Percentiles rank a stretch among this genome's conserved stretches.
Conservation (phyloP, 2,329 filamentous ascomycete genomes). For the Lachnellula willkommii region DNA sequence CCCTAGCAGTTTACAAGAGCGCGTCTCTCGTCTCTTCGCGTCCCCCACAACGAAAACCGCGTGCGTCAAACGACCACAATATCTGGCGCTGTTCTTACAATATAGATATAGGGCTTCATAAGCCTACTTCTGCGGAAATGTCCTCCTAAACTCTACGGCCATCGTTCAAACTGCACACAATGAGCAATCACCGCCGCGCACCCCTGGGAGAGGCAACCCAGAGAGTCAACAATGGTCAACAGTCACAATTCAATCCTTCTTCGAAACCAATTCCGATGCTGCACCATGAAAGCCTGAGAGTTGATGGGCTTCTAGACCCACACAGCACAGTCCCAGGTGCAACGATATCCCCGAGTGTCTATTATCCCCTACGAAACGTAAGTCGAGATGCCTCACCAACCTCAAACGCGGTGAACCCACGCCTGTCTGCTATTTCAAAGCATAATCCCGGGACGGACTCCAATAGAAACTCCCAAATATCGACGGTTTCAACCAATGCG, state of each 20-base stretch:
- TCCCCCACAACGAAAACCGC: neutral
- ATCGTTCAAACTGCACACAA: constrained; percentile 6
- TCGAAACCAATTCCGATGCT: constrained; percentile 18
- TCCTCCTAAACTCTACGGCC: neutral
- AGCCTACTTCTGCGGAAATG: neutral
- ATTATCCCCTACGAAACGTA: constrained; percentile 5
- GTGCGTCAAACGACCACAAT: neutral
- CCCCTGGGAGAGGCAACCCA: constrained; percentile 31
- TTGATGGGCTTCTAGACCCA: constrained; percentile 18
- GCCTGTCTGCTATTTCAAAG: constrained; percentile 33
- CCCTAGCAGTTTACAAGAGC: neutral
- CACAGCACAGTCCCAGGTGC: constrained; percentile 8
- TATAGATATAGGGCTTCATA: neutral
- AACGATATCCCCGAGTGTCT: constrained; percentile 10
- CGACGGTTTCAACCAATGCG: constrained; percentile 34
- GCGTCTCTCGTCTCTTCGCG: neutral
- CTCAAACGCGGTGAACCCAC: constrained; percentile 29
- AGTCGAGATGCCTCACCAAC: constrained; percentile 24
- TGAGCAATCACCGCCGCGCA: constrained; percentile 25
- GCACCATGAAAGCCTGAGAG: constrained; percentile 25
- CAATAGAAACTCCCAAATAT: constrained; percentile 37
- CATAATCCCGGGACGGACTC: constrained; percentile 29
- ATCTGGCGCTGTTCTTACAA: neutral
- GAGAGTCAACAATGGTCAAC: constrained; percentile 30
- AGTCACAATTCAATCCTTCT: neutral